Evolutionary conservation across 2,329 filamentous ascomycete species (phyloP), one percentile per base, ranked within the genome.

Genomic region (Trichoderma arundinaceum): DNA sequence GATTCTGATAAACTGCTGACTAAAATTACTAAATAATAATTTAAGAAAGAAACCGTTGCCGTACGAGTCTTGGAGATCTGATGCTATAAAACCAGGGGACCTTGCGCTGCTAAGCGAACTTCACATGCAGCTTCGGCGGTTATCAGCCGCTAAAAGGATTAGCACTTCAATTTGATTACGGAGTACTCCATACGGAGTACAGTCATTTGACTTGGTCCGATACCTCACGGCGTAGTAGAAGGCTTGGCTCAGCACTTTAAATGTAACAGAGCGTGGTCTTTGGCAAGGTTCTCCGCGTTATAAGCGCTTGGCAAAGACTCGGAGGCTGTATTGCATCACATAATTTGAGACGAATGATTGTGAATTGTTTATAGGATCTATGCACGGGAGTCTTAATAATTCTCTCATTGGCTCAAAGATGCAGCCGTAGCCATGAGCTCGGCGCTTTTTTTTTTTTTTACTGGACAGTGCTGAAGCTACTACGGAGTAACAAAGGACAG

Each of bases 211-310:
- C 41, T 15, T 46, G 9, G 54, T 33, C n/a, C 7, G n/a, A 17
- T 19, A 58, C 3, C 12, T 19, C 44, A 44, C 54, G 10, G n/a
- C 19, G 6, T 7, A 15, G 32, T 10, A 17, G 13, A 38, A n/a
- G 43, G 54, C 54, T 58, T 58, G 22, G 54, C 54, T 15, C n/a
- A 46, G 28, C n/a, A 43, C 54, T 22, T n/a, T 28, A 35, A 46
- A 9, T 44, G 28, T 17, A 35, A 58, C 41, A 58, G 28, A 57
- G 19, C n/a, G 39, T 57, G 53, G 17, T n/a, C 28, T n/a, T 46
- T 43, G 41, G 19, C 54, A 46, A 46, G n/a, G 41, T 46, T 46
- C n/a, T 46, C 41, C n/a, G 41, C 28, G 22, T 46, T 35, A 38
- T 7, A 38, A 53, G 32, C 32, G n/a, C 33, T 35, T 28, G 51